A percentile compares a stretch with the other conserved stretches of the same genome.
Conservation (phyloP, 1,139 yeast species). For the Blastobotrys elegans region DNA sequence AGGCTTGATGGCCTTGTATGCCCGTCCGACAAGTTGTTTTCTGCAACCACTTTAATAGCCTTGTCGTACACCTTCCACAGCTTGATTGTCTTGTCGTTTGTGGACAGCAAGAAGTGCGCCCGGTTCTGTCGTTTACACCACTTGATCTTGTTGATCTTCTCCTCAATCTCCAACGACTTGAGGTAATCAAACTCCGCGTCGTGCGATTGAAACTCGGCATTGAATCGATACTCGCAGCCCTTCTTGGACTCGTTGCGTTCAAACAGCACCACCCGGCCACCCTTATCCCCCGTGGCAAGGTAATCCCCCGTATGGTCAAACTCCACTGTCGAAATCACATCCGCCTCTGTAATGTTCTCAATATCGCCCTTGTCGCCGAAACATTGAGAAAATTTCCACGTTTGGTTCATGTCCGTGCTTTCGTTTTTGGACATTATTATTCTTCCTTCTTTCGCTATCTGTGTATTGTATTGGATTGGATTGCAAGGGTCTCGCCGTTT, state of each 20-base stretch:
- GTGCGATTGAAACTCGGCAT: slow-evolving; percentile 96
- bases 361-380: slow-evolving; percentile 98
- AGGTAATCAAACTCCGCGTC: slow-evolving; percentile 98
- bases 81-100: slow-evolving; percentile 92
- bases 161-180: slow-evolving; percentile 94
- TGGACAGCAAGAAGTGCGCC: slow-evolving; percentile 81
- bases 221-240: slow-evolving; percentile 90
- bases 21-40: slow-evolving; percentile 66
- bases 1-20: slow-evolving; percentile 27
- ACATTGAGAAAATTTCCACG: slow-evolving; percentile 50
- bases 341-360: slow-evolving; percentile 95
- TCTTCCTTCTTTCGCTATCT: neutral
- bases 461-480: no score
- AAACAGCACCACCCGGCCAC: slow-evolving; percentile 94
- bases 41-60: slow-evolving; percentile 85
- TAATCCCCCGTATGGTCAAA: slow-evolving; percentile 94
- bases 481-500: no score
- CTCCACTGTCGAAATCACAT: slow-evolving; percentile 94
- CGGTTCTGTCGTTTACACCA: slow-evolving; percentile 90
- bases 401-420: slow-evolving; percentile 30
- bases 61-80: slow-evolving; percentile 94
- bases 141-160: slow-evolving; percentile 93
- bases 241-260: slow-evolving; percentile 79
- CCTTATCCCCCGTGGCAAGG: slow-evolving; percentile 97
- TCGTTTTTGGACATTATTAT: slow-evolving; percentile 18